phyloP scores from a whole-genome alignment of 331 rosid species.

The Quercus lobata region DNA sequence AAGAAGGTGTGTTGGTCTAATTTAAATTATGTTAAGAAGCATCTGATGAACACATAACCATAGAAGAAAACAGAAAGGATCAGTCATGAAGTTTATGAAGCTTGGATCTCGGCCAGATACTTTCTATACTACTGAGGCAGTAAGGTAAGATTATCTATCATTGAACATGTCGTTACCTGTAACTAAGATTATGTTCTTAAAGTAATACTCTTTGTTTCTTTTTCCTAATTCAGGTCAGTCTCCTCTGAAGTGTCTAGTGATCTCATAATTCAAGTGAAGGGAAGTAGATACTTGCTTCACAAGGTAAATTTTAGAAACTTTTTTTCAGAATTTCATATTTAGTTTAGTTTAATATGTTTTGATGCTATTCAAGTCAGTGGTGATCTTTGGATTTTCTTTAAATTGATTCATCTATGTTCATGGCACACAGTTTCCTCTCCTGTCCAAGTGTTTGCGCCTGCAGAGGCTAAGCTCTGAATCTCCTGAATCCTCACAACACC shows the following conservation, averaged over 20 bases:
- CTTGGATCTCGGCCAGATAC: conserved; percentile 98
- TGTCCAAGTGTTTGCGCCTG: conserved; percentile 80
- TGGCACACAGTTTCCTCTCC: conserved; percentile 79
- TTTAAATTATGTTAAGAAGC: conserved; percentile 33
- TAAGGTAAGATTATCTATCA: conserved; percentile 46
- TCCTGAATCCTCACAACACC: conserved; percentile 62
- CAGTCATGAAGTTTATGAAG: conserved; percentile 97
- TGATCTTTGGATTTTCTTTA: conserved; percentile 1
- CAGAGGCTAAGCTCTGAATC: conserved; percentile 81
- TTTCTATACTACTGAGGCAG: conserved; percentile 75
- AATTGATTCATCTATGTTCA: conserved; percentile 27
- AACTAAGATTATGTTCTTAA: background rate
- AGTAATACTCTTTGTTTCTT: background rate
- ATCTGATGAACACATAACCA: conserved; percentile 37
- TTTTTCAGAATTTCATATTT: background rate
- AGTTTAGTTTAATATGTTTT: background rate
- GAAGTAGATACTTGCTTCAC: conserved; percentile 89
- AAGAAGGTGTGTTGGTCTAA: conserved; percentile 9
- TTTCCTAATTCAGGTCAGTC: conserved; percentile 62
- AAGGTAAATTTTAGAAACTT: conserved; percentile 48
- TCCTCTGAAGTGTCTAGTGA: conserved; percentile 96
- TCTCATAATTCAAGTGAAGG: conserved; percentile 86
- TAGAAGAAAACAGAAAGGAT: conserved; percentile 27
- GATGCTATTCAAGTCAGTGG: background rate
- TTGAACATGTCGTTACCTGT: background rate